Percentiles rank a stretch among this genome's conserved stretches.
phyloP scores from a whole-genome alignment of 108 stramenopile genomes.

The Cyclotella kingstonii region DNA sequence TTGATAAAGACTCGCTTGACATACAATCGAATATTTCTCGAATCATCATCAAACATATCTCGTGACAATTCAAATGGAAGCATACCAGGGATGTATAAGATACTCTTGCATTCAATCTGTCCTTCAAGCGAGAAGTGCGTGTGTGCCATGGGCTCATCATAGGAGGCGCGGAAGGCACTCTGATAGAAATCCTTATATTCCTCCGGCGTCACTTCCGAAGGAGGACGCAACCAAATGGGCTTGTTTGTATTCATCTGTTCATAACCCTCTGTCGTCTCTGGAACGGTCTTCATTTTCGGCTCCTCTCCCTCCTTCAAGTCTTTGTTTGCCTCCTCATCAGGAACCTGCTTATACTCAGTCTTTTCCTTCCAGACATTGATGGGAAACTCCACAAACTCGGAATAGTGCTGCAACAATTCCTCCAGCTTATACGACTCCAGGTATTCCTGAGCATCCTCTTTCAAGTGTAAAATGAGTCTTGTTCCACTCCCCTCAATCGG shows the following conservation, averaged over 20 bases:
- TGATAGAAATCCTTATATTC: conserved; percentile 98
- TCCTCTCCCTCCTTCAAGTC: conserved; percentile 76
- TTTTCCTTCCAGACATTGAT: conserved; percentile 94
- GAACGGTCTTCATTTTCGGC: conserved; percentile 95
- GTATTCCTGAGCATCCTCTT: conserved; percentile 84
- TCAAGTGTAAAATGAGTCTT: conserved; percentile 82
- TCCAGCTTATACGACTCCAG: conserved; percentile 74
- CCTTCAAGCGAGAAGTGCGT: conserved; percentile 96
- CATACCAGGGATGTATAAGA: conserved; percentile 94
- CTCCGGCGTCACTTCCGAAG: conserved; percentile 83
- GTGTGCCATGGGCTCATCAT: conserved; percentile 90
- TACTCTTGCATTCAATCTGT: conserved; percentile 95
- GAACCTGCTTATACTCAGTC: conserved; percentile 93
- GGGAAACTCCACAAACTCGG: conserved; percentile 96
- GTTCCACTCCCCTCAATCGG: conserved; percentile 78
- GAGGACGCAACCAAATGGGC: conserved; percentile 96
- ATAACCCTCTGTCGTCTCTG: conserved; percentile 81
- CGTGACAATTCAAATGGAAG: conserved; percentile 93
- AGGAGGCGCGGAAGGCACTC: conserved; percentile 81
- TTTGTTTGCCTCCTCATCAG: conserved; percentile 94
- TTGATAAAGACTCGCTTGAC: conserved; percentile 99
- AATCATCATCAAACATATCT: conserved; percentile 97
- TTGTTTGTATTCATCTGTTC: conserved; percentile 94
- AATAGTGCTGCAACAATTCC: conserved; percentile 83
- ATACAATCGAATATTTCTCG: conserved; percentile 91